Evolutionary conservation across 768 basidiomycete species (phyloP), one percentile per base, ranked within the genome.

Genomic region (Naganishia randhawae): DNA sequence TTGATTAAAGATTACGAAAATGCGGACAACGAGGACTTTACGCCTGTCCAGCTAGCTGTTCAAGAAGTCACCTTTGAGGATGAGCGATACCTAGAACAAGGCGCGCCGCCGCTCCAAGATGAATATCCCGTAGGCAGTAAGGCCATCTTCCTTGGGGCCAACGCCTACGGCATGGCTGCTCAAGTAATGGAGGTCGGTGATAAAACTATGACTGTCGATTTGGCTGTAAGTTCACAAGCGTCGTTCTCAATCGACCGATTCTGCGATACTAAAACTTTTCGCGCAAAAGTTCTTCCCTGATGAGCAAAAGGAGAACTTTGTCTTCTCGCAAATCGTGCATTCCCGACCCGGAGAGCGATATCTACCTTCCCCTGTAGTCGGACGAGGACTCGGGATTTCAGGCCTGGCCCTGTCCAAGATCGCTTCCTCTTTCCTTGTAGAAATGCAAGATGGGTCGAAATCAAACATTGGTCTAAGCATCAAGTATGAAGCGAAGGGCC

Each of bases 1-100:
- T 85, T 98, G 69, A 86, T 96, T 65, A 99, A 98, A 80, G 94
- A 98, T 73, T 97, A 95, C 75, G 93, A 96, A 73, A 87, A 82
- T 0, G 77, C 82, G 0, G 87, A 92, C 19, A 92, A 90, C 73
- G 92, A 95, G 79, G 83, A 84, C 16, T 91, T 93, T 70, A 88
- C 89, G 66, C 91, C 92, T 2, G 84, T 91, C 2, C 96, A 99
- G 80, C 86, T 96, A 84, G 85, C 87, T 29, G 85, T 98, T 17
- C 82, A 85, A 0, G 84, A 89, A 68, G 90, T 97, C 41, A 83
- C 84, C 13, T 91, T 89, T 4, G 92, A 98, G 80, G 96, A 99
- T 76, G 89, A 92, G 31, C 88, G 82, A 45, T 83, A 78, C 71
- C 50, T 81, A 9, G 96, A 97, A 80, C 85, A 86, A 73, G 87